These are phyloP conservation scores for Russula brevipes DNA, from an alignment of 768 basidiomycete genomes.

Conservation along the genomic window DNA sequence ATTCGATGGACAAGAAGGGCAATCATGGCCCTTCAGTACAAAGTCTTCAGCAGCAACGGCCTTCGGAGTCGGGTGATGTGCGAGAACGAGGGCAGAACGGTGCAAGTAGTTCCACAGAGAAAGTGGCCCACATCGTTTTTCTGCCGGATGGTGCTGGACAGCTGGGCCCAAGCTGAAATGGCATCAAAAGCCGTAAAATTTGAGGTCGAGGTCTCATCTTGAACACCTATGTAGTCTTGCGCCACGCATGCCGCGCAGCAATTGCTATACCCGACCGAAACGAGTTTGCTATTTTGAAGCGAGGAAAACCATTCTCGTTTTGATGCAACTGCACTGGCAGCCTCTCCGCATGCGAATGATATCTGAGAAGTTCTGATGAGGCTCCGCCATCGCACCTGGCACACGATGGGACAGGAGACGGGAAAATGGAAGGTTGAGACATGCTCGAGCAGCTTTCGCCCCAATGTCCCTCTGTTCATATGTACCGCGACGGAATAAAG, in stretches of 20 bases:
- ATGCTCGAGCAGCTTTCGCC: not conserved
- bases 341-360: slow-evolving; percentile 8
- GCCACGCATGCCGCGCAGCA: not conserved
- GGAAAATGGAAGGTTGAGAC: slow-evolving; percentile 1
- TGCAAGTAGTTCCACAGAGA: not conserved
- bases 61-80: not conserved
- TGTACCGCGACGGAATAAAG: slow-evolving; percentile 10
- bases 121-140: not conserved
- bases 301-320: not conserved
- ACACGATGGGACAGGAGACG: not conserved
- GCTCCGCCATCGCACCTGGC: not conserved
- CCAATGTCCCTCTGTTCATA: slow-evolving; percentile 1
- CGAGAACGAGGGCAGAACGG: not conserved
- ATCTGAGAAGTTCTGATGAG: not conserved
- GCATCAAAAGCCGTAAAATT: too few relatives aligned
- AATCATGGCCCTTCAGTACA: not conserved
- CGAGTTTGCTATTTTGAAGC: not conserved
- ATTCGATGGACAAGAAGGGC: not conserved
- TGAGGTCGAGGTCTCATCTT: not conserved
- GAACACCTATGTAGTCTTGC: too few relatives aligned
- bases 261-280: too few relatives aligned
- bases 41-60: not conserved
- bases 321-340: not conserved
- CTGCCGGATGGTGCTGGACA: not conserved
- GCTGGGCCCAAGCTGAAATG: too few relatives aligned